Evolutionary conservation across 495 filamentous ascomycete species (phyloP).

Genomic region (Aspergillus incahuasiensis): DNA sequence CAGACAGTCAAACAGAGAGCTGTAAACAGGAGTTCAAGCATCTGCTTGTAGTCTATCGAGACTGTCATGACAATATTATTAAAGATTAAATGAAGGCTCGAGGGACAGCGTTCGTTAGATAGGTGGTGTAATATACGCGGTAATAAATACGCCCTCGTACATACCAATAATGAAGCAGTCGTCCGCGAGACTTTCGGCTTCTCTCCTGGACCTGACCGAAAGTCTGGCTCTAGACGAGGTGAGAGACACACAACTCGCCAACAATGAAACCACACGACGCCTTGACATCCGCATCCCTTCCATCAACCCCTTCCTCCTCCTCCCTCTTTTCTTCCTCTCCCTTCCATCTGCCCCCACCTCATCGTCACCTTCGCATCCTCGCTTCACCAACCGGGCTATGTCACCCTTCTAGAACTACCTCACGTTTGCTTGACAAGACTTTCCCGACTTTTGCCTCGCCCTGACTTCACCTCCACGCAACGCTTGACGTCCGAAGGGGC

Average conservation of each 20-base stretch:
- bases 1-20: background rate
- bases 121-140: too few relatives aligned
- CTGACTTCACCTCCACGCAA: constrained; percentile 21
- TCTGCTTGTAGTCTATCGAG: too few relatives aligned
- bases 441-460: constrained; percentile 24
- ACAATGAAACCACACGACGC: constrained; percentile 29
- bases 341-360: constrained; percentile 16
- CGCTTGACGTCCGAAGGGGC: constrained; percentile 11
- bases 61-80: too few relatives aligned
- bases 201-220: constrained; percentile 20
- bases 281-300: constrained; percentile 26
- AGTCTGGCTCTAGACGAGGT: constrained; percentile 25
- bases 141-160: too few relatives aligned
- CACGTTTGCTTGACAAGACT: constrained; percentile 19
- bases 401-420: constrained; percentile 18
- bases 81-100: too few relatives aligned
- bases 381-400: constrained; percentile 26
- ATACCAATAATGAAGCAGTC: too few relatives aligned
- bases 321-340: constrained; percentile 15
- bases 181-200: constrained; percentile 16
- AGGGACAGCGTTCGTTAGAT: too few relatives aligned
- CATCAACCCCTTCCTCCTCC: constrained; percentile 20
- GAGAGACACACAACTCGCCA: constrained; percentile 18
- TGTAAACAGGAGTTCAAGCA: background rate
- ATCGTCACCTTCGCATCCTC: constrained; percentile 16